These are phyloP conservation scores for Rubia balearica DNA, from an alignment of 305 asterid genomes.

Conservation along the genomic window DNA sequence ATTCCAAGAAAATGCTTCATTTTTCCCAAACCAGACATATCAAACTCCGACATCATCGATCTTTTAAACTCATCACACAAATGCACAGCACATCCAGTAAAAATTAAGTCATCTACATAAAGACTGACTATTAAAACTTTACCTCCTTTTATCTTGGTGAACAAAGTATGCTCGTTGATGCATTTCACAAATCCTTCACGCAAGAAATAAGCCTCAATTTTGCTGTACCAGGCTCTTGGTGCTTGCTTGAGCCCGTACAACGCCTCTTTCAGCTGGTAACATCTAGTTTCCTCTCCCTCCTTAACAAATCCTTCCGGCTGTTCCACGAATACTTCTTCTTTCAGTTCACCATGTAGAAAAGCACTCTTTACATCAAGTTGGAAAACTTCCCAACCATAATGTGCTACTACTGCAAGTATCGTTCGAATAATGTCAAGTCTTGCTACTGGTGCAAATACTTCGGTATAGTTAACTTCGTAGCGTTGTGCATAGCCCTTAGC, in stretches of 20 bases:
- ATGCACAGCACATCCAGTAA: neutral
- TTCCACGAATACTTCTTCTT: neutral
- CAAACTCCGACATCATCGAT: neutral
- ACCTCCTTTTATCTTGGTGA: neutral
- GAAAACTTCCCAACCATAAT: neutral
- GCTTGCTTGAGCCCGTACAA: neutral
- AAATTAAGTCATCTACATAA: slow-evolving; percentile 6
- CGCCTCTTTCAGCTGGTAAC: neutral
- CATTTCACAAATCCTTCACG: neutral
- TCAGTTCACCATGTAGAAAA: neutral
- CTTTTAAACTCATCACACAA: neutral
- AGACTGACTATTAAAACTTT: neutral
- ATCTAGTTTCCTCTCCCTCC: neutral
- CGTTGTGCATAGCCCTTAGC: neutral
- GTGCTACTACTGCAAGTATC: neutral
- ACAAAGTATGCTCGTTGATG: neutral
- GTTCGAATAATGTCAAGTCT: neutral
- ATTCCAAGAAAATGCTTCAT: slow-evolving; percentile 2
- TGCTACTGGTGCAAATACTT: neutral
- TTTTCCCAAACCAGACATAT: neutral
- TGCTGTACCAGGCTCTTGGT: neutral
- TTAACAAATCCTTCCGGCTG: neutral
- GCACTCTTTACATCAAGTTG: neutral
- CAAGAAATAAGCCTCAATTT: neutral
- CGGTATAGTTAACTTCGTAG: neutral